Base-by-base conservation (phyloP, 441 rosid species). In the Gossypium lobatum region DNA sequence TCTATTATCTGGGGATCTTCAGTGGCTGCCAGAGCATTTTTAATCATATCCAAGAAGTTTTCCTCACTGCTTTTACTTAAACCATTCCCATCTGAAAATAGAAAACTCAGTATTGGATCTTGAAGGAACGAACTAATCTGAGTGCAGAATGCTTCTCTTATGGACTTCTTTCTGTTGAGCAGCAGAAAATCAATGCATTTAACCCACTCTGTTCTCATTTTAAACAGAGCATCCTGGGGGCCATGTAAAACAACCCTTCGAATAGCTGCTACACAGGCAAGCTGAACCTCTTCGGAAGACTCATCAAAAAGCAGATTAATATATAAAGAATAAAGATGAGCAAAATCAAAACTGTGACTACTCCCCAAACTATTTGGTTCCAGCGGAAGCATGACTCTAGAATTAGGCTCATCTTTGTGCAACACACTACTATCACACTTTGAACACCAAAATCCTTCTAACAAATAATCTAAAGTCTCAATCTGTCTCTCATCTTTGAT, bases 141-240 rank as follows among this genome's bases (percentile, higher is more conserved):
- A 78, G 87, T 59, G 87, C 95, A 88, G 80, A 96, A 93, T 76
- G 91, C 89, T 80, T 96, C 98, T 89, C 99, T 88, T 70, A 93
- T 78, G 66, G 80, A 83, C 86, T 84, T 89, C 79, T 82, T 92
- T 81, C 77, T 85, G 85, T 88, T 90, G 55, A 89, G 87, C 11
- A 92, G 85, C 42, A 93, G 83, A 78, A 83, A 89, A 26, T 89
- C 79, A 69, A 96, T 74, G 83, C 97, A 92, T 73, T 75, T 83
- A 73, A 83, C 83, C 98, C 99, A 96, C 74, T 93, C 86, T 75
- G 75, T 77, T 83, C 88, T 88, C 77, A 81, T 83, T 79, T 79
- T 82, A 48, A 78, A 77, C 75, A 92, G 81, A 83, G 73, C 69
- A 83, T 88, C 88, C 23, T 80, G 71, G 70, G 86, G 37, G 75